Conservation (phyloP, 2,329 filamentous ascomycete genomes). For the Alternaria panax region DNA sequence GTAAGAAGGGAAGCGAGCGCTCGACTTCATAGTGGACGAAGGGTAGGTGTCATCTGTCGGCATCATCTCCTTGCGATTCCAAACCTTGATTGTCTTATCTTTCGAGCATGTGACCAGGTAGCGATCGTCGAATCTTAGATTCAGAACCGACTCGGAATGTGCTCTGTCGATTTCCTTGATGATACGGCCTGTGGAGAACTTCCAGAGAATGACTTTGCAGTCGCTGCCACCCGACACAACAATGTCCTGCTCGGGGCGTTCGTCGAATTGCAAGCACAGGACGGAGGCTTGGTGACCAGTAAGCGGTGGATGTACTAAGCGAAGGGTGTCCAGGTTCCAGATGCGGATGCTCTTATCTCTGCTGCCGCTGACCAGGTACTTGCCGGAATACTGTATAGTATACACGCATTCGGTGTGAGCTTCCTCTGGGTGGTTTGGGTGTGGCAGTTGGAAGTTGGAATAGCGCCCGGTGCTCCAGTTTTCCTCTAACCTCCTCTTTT, state of each 20-base stretch:
- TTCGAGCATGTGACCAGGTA: constrained; percentile 97
- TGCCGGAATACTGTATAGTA: constrained; percentile 85
- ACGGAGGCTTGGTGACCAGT: constrained; percentile 84
- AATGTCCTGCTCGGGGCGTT: constrained; percentile 83
- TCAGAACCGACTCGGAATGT: constrained; percentile 89
- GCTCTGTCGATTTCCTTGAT: constrained; percentile 78
- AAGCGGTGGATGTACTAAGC: constrained; percentile 77
- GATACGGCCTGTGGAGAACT: constrained; percentile 86
- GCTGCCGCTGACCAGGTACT: constrained; percentile 91
- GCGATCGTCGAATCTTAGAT: constrained; percentile 88
- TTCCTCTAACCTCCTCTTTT: constrained; percentile 81
- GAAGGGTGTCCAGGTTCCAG: constrained; percentile 85
- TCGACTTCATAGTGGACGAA: constrained; percentile 50
- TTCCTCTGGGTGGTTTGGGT: constrained; percentile 79
- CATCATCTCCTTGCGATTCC: constrained; percentile 71
- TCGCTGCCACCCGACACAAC: constrained; percentile 97
- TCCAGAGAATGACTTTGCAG: constrained; percentile 88
- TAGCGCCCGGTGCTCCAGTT: constrained; percentile 90
- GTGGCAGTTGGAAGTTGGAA: constrained; percentile 87
- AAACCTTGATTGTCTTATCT: constrained; percentile 95
- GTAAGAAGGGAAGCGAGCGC: constrained; percentile 60
- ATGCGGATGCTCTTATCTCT: constrained; percentile 86
- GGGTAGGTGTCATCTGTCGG: constrained; percentile 52
- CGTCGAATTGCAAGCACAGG: constrained; percentile 93
- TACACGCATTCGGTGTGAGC: constrained; percentile 94